Conservation (phyloP, 2,329 filamentous ascomycete species). For the Verticillium nubilum region DNA sequence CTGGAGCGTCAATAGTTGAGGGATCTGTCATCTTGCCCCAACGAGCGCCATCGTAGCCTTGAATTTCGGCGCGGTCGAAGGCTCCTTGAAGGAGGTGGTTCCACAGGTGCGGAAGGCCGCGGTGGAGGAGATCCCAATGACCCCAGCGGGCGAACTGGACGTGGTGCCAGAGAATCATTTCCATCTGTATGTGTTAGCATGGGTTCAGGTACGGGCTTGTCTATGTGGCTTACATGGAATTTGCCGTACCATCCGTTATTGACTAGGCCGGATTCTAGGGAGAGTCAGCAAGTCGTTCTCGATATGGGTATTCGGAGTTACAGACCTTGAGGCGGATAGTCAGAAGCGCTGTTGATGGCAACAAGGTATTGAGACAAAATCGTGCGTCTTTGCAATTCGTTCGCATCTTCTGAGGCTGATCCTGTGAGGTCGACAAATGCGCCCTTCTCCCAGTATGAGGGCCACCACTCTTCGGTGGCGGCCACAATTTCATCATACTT, state of each 20-base stretch:
- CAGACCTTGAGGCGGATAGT: conserved; percentile 38
- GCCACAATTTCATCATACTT: conserved; percentile 19
- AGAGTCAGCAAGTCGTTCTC: conserved; percentile 2
- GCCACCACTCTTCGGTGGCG: conserved; percentile 37
- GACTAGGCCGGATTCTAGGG: conserved; percentile 28
- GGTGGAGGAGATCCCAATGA: conserved; percentile 36
- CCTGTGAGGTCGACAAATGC: conserved; percentile 45
- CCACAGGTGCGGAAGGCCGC: conserved; percentile 41
- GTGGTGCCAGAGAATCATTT: conserved; percentile 50
- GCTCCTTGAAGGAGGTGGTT: conserved; percentile 36
- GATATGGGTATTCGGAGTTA: neutral
- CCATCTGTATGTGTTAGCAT: conserved; percentile 24
- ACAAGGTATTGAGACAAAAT: conserved; percentile 49
- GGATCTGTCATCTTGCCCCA: conserved; percentile 38
- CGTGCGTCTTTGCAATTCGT: conserved; percentile 45
- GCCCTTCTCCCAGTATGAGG: conserved; percentile 41
- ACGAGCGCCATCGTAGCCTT: conserved; percentile 38
- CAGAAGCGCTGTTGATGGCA: conserved; percentile 45
- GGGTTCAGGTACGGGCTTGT: too few relatives aligned
- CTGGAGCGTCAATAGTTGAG: conserved; percentile 47
- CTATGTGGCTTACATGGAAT: conserved; percentile 33
- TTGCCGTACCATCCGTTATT: conserved; percentile 55
- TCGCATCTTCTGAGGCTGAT: conserved; percentile 31
- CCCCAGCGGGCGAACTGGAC: conserved; percentile 45
- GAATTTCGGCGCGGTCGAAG: conserved; percentile 25